Evolutionary conservation across 2,329 filamentous ascomycete genomes (phyloP).

Genomic region (Talaromyces islandicus): DNA sequence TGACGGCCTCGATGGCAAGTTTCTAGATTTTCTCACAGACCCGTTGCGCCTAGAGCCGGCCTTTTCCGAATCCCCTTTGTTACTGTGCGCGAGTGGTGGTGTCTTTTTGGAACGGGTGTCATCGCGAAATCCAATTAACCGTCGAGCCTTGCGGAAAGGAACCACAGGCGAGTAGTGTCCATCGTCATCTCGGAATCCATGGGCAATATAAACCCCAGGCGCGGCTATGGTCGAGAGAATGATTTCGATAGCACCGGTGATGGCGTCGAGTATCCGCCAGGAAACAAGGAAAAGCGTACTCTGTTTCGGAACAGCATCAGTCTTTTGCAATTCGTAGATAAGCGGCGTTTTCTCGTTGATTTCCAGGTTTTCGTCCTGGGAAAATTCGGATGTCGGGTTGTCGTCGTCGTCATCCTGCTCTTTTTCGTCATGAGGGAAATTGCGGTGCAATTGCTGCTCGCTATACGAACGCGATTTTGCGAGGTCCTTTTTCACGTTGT

Average conservation of each 20-base stretch:
- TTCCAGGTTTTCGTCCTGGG: conserved; percentile 4
- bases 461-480: conserved; percentile 39
- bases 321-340: conserved; percentile 41
- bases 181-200: conserved; percentile 74
- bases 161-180: conserved; percentile 73
- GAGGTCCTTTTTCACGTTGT: conserved; percentile 23
- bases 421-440: conserved; percentile 18
- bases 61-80: conserved; percentile 18
- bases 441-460: conserved; percentile 30
- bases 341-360: conserved; percentile 66
- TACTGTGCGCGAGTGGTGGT: conserved; percentile 14
- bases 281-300: conserved; percentile 51
- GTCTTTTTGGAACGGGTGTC: conserved; percentile 16
- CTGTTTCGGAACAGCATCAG: conserved; percentile 27
- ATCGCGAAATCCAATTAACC: conserved; percentile 15
- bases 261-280: conserved; percentile 62
- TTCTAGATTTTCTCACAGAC: conserved; percentile 25
- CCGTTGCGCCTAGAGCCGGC: conserved; percentile 20
- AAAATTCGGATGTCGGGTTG: neutral
- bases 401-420: conserved; percentile 15
- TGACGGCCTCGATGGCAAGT: conserved; percentile 33
- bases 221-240: conserved; percentile 71
- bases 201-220: conserved; percentile 75
- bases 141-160: conserved; percentile 60
- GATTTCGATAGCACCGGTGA: conserved; percentile 72